These are phyloP conservation scores for Pichia sp. DNA, from an alignment of 1,139 yeast species.

Conservation along the genomic window DNA sequence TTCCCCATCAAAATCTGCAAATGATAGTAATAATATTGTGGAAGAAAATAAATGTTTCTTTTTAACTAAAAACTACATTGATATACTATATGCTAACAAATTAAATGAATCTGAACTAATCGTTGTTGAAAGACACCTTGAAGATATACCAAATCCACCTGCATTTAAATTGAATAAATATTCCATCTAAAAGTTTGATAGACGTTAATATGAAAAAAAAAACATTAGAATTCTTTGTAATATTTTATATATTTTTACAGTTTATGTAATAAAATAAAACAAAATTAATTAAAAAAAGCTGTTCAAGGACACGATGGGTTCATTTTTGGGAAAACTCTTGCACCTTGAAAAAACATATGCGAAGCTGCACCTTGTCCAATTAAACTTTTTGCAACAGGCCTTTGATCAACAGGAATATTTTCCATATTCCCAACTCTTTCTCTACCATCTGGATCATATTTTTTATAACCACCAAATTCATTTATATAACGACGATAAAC, in stretches of 20 bases:
- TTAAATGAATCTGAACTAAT: constrained; percentile 52
- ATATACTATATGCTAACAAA: constrained; percentile 57
- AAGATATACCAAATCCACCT: constrained; percentile 55
- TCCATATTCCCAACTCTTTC: constrained; percentile 41
- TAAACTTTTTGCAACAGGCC: constrained; percentile 47
- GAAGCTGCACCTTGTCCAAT: constrained; percentile 67
- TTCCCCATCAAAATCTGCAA: constrained; percentile 20
- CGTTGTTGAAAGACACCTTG: constrained; percentile 71
- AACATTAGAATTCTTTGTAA: too few relatives aligned
- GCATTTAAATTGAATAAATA: constrained; percentile 74
- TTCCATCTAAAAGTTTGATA: constrained; percentile 34
- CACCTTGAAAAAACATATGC: constrained; percentile 62
- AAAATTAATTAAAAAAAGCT: not conserved
- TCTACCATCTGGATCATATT: constrained; percentile 46
- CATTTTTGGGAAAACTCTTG: constrained; percentile 43
- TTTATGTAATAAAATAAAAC: not conserved
- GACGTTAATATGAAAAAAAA: not conserved
- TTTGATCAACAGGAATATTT: constrained; percentile 28
- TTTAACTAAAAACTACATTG: constrained; percentile 71
- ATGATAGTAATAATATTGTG: constrained; percentile 9
- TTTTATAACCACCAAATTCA: constrained; percentile 52
- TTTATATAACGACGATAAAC: constrained; percentile 46
- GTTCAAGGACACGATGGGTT: constrained; percentile 17
- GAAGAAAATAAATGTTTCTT: constrained; percentile 47
- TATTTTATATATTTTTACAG: too few relatives aligned